These are phyloP conservation scores for Boletus sp. DNA, from an alignment of 768 basidiomycete species.

Conservation along the genomic window DNA sequence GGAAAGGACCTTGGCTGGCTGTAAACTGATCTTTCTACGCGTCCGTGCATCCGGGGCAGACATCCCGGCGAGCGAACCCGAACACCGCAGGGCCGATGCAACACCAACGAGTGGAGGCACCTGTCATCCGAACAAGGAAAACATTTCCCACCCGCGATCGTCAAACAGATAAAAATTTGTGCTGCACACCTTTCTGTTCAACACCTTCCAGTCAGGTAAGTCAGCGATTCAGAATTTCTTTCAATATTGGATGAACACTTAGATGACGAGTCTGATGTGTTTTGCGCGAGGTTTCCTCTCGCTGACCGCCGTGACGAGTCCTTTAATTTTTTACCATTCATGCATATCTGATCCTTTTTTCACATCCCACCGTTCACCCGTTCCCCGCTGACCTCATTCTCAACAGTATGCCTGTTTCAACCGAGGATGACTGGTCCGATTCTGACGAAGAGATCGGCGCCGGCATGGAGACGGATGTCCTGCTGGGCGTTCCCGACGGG, in stretches of 20 bases:
- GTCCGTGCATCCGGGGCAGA: constrained; percentile 66
- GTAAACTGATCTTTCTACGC: constrained; percentile 61
- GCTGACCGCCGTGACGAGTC: constrained; percentile 59
- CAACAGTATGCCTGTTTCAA: constrained; percentile 39
- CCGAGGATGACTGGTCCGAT: constrained; percentile 74
- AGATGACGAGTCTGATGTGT: constrained; percentile 85
- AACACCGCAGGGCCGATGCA: not conserved
- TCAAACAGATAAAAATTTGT: constrained; percentile 8
- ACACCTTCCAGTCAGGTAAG: constrained; percentile 20
- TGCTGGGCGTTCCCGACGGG: constrained; percentile 82
- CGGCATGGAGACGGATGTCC: constrained; percentile 67
- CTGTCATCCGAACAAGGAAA: constrained; percentile 18
- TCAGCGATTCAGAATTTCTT: constrained; percentile 1
- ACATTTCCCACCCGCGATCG: constrained; percentile 12
- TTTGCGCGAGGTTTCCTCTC: constrained; percentile 59
- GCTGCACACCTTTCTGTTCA: constrained; percentile 8
- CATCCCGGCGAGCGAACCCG: constrained; percentile 37
- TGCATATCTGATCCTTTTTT: constrained; percentile 72
- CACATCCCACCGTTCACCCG: not conserved
- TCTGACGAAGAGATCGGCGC: constrained; percentile 63
- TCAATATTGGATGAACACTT: constrained; percentile 45
- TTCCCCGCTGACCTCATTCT: constrained; percentile 7
- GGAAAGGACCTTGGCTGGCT: constrained; percentile 52
- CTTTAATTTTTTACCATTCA: constrained; percentile 78
- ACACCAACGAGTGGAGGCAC: not conserved